Evolutionary conservation across 108 stramenopile species (phyloP).

Genomic region (Chaetoceros tenuissimus): DNA sequence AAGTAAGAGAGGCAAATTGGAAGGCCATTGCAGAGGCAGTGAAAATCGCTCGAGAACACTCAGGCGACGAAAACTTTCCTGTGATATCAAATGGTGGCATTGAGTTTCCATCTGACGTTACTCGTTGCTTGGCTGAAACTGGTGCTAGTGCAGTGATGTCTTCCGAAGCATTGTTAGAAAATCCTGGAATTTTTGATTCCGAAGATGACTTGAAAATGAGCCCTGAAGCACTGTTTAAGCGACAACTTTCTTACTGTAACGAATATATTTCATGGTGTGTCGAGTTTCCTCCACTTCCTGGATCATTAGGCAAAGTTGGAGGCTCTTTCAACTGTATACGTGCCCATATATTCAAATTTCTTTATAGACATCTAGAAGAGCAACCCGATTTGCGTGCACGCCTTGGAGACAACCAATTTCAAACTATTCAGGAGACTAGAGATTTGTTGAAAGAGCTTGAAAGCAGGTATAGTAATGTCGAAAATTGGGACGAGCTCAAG

Average conservation of each 20-base stretch:
- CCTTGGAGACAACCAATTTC: conserved; percentile 22
- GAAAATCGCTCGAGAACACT: conserved; percentile 31
- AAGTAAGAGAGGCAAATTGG: conserved; percentile 49
- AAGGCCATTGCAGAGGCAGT: conserved; percentile 40
- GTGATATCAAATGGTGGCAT: conserved; percentile 96
- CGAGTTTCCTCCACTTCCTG: conserved; percentile 66
- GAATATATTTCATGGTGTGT: conserved; percentile 71
- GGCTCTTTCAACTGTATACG: conserved; percentile 65
- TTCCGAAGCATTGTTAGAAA: conserved; percentile 89
- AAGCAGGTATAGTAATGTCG: conserved; percentile 28
- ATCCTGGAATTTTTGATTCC: conserved; percentile 76
- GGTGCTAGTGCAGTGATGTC: conserved; percentile 89
- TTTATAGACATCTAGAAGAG: conserved; percentile 78
- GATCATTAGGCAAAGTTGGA: conserved; percentile 48
- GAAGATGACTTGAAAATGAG: conserved; percentile 8
- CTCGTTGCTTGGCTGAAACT: conserved; percentile 52
- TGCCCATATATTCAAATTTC: conserved; percentile 88
- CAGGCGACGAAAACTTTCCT: conserved; percentile 48
- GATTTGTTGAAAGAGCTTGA: conserved; percentile 44
- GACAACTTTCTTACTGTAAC: conserved; percentile 72
- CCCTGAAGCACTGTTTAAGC: conserved; percentile 30
- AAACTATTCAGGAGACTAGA: conserved; percentile 32
- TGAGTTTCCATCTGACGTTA: conserved; percentile 61
- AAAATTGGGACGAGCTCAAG: conserved; percentile 29
- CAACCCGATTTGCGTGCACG: conserved; percentile 65